Conservation (phyloP, 2,329 filamentous ascomycete species). For the Ceratocystis ficicola region DNA sequence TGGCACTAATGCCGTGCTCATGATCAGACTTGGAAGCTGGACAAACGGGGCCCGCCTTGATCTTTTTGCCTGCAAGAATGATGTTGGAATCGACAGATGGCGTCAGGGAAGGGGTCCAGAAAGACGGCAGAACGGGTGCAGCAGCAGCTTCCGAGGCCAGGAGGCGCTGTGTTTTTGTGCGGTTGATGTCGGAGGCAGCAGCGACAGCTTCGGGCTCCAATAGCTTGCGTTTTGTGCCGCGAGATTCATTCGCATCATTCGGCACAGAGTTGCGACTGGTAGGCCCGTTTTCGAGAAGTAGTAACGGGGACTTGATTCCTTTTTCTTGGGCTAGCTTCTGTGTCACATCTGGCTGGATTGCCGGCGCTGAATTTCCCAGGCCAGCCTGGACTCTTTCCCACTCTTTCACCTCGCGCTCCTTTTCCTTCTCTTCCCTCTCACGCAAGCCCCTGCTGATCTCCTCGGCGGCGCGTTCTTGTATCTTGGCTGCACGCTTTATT, state of each 20-base stretch:
- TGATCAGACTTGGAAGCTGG: slow-evolving; percentile 56
- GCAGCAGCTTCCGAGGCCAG: slow-evolving; percentile 61
- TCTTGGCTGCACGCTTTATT: slow-evolving; percentile 66
- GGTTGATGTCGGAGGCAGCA: slow-evolving; percentile 62
- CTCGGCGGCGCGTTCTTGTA: slow-evolving; percentile 36
- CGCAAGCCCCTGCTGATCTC: slow-evolving; percentile 31
- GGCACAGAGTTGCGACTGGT: background rate
- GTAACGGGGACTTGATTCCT: background rate
- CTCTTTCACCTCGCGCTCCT: slow-evolving; percentile 56
- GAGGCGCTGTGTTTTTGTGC: slow-evolving; percentile 51
- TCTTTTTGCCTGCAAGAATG: slow-evolving; percentile 46
- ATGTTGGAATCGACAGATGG: slow-evolving; percentile 40
- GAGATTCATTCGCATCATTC: slow-evolving; percentile 8
- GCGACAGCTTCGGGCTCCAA: slow-evolving; percentile 50
- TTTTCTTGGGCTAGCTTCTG: slow-evolving; percentile 23
- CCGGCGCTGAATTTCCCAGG: slow-evolving; percentile 30
- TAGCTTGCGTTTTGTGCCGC: slow-evolving; percentile 57
- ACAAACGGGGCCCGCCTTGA: slow-evolving; percentile 60
- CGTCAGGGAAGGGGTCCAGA: slow-evolving; percentile 83
- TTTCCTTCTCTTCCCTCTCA: slow-evolving; percentile 44
- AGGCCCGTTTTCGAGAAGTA: slow-evolving; percentile 7
- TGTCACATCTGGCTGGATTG: slow-evolving; percentile 23
- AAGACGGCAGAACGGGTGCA: slow-evolving; percentile 64
- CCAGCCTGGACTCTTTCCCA: slow-evolving; percentile 81
- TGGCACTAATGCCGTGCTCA: slow-evolving; percentile 65